Evolutionary conservation across 2,329 filamentous ascomycete genomes (phyloP).

Genomic region (Fusarium fujikuroi): DNA sequence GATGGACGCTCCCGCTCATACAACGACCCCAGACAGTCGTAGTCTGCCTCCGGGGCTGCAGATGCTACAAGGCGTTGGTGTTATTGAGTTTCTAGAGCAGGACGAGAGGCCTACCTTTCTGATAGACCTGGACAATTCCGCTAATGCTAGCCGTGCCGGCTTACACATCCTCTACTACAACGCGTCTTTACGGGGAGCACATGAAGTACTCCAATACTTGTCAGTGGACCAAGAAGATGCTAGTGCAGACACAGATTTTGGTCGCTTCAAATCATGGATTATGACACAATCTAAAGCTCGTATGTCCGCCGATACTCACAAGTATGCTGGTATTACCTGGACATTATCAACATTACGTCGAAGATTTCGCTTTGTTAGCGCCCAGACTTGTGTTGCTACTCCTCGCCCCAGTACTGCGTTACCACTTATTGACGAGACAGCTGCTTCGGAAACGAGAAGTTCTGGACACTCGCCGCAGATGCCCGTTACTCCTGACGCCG

Average conservation of each 20-base stretch:
- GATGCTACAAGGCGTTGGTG: slow-evolving; percentile 71
- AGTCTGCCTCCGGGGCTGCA: slow-evolving; percentile 61
- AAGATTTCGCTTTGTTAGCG: slow-evolving; percentile 75
- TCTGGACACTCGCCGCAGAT: slow-evolving; percentile 52
- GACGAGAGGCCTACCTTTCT: slow-evolving; percentile 82
- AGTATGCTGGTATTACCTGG: slow-evolving; percentile 75
- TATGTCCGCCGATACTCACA: slow-evolving; percentile 65
- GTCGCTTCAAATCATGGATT: slow-evolving; percentile 76
- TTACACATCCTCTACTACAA: slow-evolving; percentile 77
- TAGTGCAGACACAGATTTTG: slow-evolving; percentile 60
- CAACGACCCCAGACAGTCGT: slow-evolving; percentile 63
- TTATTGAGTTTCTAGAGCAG: slow-evolving; percentile 78
- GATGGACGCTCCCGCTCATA: slow-evolving; percentile 62
- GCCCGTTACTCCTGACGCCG: slow-evolving; percentile 48
- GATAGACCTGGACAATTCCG: slow-evolving; percentile 70
- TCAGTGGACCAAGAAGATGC: slow-evolving; percentile 59
- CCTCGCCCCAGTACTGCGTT: slow-evolving; percentile 54
- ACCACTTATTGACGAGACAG: slow-evolving; percentile 50
- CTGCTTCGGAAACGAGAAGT: slow-evolving; percentile 48
- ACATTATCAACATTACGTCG: slow-evolving; percentile 75
- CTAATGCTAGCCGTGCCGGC: slow-evolving; percentile 63
- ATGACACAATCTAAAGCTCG: slow-evolving; percentile 64
- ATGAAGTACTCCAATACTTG: slow-evolving; percentile 66
- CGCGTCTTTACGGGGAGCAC: slow-evolving; percentile 68
- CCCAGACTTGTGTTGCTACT: slow-evolving; percentile 52